These are phyloP conservation scores for Oxyria digyna DNA, from an alignment of 148 eudicot genomes.

Conservation along the genomic window DNA sequence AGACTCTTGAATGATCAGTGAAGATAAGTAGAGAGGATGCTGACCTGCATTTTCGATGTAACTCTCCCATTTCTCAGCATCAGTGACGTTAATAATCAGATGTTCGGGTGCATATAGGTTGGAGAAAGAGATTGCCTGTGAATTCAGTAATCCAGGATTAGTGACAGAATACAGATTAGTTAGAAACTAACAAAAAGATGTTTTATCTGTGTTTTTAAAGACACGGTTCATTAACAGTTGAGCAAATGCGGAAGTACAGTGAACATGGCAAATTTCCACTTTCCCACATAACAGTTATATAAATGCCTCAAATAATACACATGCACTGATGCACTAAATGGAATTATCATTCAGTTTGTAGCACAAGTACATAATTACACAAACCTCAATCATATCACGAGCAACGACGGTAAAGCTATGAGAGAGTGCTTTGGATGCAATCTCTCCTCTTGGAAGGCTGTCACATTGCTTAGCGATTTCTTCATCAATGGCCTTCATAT, in stretches of 20 bases:
- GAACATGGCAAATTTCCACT: neutral
- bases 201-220: neutral
- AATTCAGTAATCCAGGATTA: slow-evolving; percentile 9
- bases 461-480: slow-evolving; percentile 78
- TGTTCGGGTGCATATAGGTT: slow-evolving; percentile 97
- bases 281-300: neutral
- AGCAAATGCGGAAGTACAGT: neutral
- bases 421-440: slow-evolving; percentile 72
- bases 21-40: neutral
- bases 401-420: slow-evolving; percentile 86
- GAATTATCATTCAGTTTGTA: neutral
- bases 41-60: slow-evolving; percentile 90
- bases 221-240: neutral
- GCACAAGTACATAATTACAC: slow-evolving; percentile 8
- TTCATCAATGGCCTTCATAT: slow-evolving; percentile 49
- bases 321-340: neutral
- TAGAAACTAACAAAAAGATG: neutral
- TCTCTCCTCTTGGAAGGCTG: slow-evolving; percentile 83
- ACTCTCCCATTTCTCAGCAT: slow-evolving; percentile 98
- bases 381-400: slow-evolving; percentile 89
- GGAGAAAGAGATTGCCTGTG: slow-evolving; percentile 83
- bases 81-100: slow-evolving; percentile 82
- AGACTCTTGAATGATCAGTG: neutral
- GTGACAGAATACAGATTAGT: neutral
- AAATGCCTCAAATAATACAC: too few relatives aligned